Percentiles rank a stretch among this genome's conserved stretches.
Evolutionary conservation across 2,329 filamentous ascomycete species (phyloP).

Genomic region (Drechslera avenae): DNA sequence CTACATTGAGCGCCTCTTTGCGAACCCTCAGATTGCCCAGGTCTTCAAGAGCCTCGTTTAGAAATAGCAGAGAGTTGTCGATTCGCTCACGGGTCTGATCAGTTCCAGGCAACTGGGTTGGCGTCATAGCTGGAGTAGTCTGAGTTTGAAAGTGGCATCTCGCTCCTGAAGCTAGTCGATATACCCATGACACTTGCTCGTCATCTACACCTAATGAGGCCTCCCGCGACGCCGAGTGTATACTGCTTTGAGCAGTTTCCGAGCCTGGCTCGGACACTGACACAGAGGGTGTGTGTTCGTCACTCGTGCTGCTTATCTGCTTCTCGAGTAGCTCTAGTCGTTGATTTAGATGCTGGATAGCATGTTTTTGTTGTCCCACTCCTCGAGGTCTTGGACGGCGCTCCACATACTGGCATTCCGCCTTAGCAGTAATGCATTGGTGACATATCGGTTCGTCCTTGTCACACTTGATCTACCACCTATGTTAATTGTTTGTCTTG

Average conservation of each 20-base stretch:
- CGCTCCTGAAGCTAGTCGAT: conserved; percentile 33
- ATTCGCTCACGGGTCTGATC: conserved; percentile 7
- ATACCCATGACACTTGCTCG: conserved; percentile 31
- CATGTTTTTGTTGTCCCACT: conserved; percentile 27
- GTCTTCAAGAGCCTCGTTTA: conserved; percentile 37
- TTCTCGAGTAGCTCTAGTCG: conserved; percentile 34
- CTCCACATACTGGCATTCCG: conserved; percentile 37
- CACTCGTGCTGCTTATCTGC: conserved; percentile 16
- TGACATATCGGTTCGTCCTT: conserved; percentile 31
- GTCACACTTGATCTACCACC: conserved; percentile 35
- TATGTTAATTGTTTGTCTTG: too few species aligned
- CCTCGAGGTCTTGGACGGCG: conserved; percentile 29
- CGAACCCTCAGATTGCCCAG: conserved; percentile 33
- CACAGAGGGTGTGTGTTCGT: conserved; percentile 7
- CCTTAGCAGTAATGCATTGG: conserved; percentile 32
- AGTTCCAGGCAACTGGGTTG: conserved; percentile 9
- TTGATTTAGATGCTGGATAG: conserved; percentile 28
- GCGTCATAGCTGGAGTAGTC: conserved; percentile 25
- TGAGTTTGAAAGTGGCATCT: conserved; percentile 30
- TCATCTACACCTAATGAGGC: conserved; percentile 18
- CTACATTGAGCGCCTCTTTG: conserved; percentile 15
- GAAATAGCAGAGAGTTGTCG: conserved; percentile 32
- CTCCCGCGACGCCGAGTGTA: conserved; percentile 16
- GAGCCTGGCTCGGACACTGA: not conserved
- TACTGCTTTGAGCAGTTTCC: not conserved